Evolutionary conservation across 352 stramenopile species (phyloP).

Genomic region (Phytophthora sp.): DNA sequence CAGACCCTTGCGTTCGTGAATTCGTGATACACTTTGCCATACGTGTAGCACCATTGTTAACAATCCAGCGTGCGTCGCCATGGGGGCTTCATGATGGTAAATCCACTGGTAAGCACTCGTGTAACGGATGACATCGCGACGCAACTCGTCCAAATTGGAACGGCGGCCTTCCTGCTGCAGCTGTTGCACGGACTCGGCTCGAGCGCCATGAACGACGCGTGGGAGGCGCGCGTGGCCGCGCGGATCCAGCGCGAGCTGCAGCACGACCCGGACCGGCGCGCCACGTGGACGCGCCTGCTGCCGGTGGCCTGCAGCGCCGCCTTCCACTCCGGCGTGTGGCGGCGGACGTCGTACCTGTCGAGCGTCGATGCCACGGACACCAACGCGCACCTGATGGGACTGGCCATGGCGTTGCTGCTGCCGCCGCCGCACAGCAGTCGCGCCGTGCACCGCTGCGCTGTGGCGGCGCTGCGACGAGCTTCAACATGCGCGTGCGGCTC

Average conservation of each 20-base stretch:
- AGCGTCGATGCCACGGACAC: slow-evolving; percentile 47
- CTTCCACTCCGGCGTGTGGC: slow-evolving; percentile 57
- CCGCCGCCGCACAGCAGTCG: slow-evolving; percentile 8
- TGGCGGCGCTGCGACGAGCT: slow-evolving; percentile 17
- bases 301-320: slow-evolving; percentile 48
- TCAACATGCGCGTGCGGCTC: slow-evolving; percentile 8
- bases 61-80: slow-evolving; percentile 45
- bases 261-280: slow-evolving; percentile 23
- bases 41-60: slow-evolving; percentile 55
- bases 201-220: slow-evolving; percentile 5
- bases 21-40: slow-evolving; percentile 71
- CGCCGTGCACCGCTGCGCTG: slow-evolving; percentile 22
- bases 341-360: slow-evolving; percentile 36
- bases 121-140: slow-evolving; percentile 27
- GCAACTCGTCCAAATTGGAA: slow-evolving; percentile 39
- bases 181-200: slow-evolving; percentile 29
- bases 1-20: slow-evolving; percentile 48
- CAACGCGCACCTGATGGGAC: slow-evolving; percentile 57
- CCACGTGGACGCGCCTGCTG: slow-evolving; percentile 35
- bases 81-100: too few species aligned
- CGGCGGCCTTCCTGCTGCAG: slow-evolving; percentile 38
- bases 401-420: slow-evolving; percentile 43
- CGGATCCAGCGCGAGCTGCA: slow-evolving; percentile 3
- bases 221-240: slow-evolving; percentile 16
- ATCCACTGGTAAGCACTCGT: too few species aligned